Evolutionary conservation across 192 early-diverging fungal genomes (phyloP), one percentile per base, ranked within the genome.

Genomic region (Coemansia sp.): DNA sequence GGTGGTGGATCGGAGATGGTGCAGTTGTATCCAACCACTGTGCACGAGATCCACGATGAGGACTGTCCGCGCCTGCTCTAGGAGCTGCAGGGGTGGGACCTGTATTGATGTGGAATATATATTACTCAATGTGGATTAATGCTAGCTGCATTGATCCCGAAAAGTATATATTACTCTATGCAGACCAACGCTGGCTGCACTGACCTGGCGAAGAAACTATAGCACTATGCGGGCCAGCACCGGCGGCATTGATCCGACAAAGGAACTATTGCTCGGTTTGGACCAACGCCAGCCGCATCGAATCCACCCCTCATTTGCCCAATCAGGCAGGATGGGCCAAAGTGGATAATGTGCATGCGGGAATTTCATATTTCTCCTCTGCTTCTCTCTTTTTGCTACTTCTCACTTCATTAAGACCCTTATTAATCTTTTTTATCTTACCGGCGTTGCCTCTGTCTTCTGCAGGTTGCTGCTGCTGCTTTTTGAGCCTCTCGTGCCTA

Each of bases 1-100:
- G 45, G 31, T 19, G 54, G 39, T 12, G 23, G 58, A 23, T 21
- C 43, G 9, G 67, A 65, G 35, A 52, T 75, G 43, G 47, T 75
- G 53, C 59, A 59, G 64, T 7, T 70, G 22, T 64, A 75, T 29
- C 35, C 25, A n/a, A 54, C 60, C n/a, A 54, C 62, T 4, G 73
- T 75, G 21, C 73, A 75, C 41, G 73, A 75, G 39, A 75, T 75
- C 21, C 59, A 21, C 19, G 22, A 47, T 19, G 68, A 75, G 23
- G 59, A 72, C 35, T 67, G 64, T 26, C 64, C 64, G 0, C 51
- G 54, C 35, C 53, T 67, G 38, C 49, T 51, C 12, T 66, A 61
- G 25, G n/a, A 1, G 6, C 21, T 26, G 7, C 16, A 5, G 14
- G 3, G 41, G 0, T n/a, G 11, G 41, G 11, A 4, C 14, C 14